Conservation (phyloP, 176 grass and related monocot species). For the Rhynchospora tenuis region DNA sequence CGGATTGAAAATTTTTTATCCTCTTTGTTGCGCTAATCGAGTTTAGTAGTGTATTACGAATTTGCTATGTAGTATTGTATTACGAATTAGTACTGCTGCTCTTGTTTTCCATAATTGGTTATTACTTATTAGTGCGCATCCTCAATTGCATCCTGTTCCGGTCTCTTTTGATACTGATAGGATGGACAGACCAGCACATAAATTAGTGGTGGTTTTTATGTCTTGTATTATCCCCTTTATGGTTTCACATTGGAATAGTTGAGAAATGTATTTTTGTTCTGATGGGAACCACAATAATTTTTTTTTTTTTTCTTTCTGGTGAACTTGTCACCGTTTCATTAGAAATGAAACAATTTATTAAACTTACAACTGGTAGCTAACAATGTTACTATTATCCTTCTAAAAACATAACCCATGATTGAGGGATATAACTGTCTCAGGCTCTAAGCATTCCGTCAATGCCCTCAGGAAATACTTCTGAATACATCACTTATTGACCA, state of each 20-base stretch:
- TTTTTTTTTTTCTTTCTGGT: neutral
- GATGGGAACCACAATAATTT: neutral
- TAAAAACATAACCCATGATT: too few relatives aligned
- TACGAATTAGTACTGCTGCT: neutral
- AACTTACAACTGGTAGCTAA: too few relatives aligned
- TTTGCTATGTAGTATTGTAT: neutral
- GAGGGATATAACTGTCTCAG: too few relatives aligned
- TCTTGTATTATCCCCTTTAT: neutral
- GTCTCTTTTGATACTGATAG: neutral
- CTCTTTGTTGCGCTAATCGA: neutral
- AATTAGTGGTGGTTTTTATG: neutral
- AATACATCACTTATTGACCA: too few relatives aligned
- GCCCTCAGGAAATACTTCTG: too few relatives aligned
- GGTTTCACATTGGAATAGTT: neutral
- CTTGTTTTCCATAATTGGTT: neutral
- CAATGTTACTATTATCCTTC: too few relatives aligned
- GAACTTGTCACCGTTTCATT: too few relatives aligned
- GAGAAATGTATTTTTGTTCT: neutral
- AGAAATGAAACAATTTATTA: too few relatives aligned
- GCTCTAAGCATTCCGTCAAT: too few relatives aligned
- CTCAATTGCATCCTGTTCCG: neutral
- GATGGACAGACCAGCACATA: neutral
- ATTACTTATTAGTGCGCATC: neutral
- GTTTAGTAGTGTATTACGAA: neutral
- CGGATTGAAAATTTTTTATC: neutral